Evolutionary conservation across 768 basidiomycete species (phyloP), one percentile per base, ranked within the genome.

Genomic region (Tricholomella constricta): DNA sequence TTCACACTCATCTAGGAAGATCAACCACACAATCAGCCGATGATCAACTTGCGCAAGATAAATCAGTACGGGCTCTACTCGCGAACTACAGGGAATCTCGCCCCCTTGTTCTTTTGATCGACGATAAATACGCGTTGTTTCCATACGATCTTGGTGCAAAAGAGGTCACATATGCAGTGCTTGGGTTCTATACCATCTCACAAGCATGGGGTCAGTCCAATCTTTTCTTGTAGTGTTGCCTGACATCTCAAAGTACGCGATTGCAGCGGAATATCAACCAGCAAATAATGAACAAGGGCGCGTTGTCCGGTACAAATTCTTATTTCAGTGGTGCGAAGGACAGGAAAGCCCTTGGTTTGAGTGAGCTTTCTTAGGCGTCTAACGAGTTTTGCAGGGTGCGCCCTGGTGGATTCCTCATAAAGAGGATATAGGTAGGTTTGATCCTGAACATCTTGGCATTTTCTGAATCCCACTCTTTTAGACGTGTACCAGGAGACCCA

Each of bases 261-360:
- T 48, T 43, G 6, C 50, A 88, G 89, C 87, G 38, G 89, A 91
- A 70, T 80, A 78, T 52, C 82, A 89, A 60, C 61, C 75, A 1
- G 70, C 80, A 6, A 67, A 66, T 9, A 83, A 80, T 53, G 68
- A 71, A 15, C 66, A 60, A 27, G 79, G 80, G 10, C 71, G 69
- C n/a, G 81, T 89, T n/a, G 77, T 89, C 11, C 76, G 90, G 6
- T 89, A 83, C 65, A 93, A 92, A 65, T 91, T 93, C 60, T 84
- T 86, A 4, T 93, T 93, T 58, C 86, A 87, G 59, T 93, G 90
- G 89, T 89, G 88, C 57, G 80, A 85, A 54, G 79, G 75, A 37
- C 91, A 92, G 72, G 88, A 68, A 58, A 47, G 60, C 19, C 32
- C 44, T 12, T 26, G 26, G 32, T 22, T 48, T 23, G 12, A 32